phyloP scores from a whole-genome alignment of 306 rosid genomes.

The Pachyrhizus erosus region DNA sequence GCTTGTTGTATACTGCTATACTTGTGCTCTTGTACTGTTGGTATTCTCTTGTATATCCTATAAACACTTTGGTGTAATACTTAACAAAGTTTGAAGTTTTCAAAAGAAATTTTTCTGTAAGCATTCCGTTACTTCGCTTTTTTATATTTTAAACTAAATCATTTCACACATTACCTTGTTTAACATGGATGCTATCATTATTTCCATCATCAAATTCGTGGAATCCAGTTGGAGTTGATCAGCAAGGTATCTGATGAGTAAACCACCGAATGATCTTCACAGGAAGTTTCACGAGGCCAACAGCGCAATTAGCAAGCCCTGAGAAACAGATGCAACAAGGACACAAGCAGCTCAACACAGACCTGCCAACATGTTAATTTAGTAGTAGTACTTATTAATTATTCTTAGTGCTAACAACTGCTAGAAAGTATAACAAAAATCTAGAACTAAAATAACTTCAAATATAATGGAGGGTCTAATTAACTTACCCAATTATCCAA shows the following conservation, averaged over 20 bases:
- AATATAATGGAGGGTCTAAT: neutral
- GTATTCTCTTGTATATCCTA: too few relatives aligned
- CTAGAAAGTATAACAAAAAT: neutral
- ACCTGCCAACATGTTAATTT: neutral
- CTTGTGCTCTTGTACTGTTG: too few relatives aligned
- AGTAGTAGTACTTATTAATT: too few relatives aligned
- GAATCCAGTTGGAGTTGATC: neutral
- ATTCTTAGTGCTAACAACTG: too few relatives aligned
- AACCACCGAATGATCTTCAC: neutral
- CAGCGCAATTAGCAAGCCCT: neutral
- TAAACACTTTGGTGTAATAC: too few relatives aligned
- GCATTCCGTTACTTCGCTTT: too few relatives aligned
- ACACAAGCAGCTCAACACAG: neutral
- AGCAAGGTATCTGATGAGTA: conserved; percentile 1
- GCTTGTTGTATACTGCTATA: too few relatives aligned
- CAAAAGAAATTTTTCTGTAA: too few relatives aligned
- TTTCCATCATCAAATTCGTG: neutral
- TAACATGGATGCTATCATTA: neutral
- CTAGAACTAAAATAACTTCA: neutral
- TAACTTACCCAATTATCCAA: neutral
- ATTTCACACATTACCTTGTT: too few relatives aligned
- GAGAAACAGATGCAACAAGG: conserved; percentile 7
- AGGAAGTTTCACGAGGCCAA: neutral
- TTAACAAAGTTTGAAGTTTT: too few relatives aligned
- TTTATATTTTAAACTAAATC: too few relatives aligned